Conservation (phyloP, 2,329 filamentous ascomycete genomes). For the Penicillium brasilianum region DNA sequence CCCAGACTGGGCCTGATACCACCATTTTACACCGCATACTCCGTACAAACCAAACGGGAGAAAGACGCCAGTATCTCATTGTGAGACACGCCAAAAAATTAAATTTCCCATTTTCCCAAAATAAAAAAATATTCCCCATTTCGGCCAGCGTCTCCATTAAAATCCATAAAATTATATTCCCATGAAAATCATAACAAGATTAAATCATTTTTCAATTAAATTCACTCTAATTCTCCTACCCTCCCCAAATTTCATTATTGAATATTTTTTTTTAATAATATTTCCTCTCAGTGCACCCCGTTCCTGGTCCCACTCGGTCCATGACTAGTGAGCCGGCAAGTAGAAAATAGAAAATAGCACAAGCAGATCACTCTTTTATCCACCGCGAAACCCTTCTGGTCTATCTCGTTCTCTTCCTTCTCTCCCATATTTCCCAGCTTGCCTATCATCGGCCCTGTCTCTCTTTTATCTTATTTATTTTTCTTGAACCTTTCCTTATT, state of each 20-base stretch:
- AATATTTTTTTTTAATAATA: conserved; percentile 5
- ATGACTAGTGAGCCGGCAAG: conserved; percentile 36
- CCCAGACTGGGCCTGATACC: conserved; percentile 21
- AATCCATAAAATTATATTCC: conserved; percentile 1
- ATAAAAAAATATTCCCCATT: conserved; percentile 1
- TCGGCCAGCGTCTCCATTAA: background rate
- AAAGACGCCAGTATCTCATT: background rate
- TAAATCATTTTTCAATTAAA: too few relatives aligned
- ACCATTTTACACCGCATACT: conserved; percentile 16
- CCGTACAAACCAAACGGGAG: too few relatives aligned
- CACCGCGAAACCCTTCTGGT: conserved; percentile 35
- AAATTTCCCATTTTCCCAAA: background rate
- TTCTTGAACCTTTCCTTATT: conserved; percentile 27
- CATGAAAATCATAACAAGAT: conserved; percentile 3
- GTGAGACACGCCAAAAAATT: conserved; percentile 17
- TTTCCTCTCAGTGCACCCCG: conserved; percentile 29
- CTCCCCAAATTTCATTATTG: too few relatives aligned
- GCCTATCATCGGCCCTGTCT: conserved; percentile 38
- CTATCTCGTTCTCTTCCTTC: conserved; percentile 28
- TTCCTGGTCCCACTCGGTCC: conserved; percentile 32
- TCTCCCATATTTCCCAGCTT: conserved; percentile 19
- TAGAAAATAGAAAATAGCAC: conserved; percentile 40
- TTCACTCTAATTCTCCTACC: too few relatives aligned
- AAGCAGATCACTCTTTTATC: conserved; percentile 46
- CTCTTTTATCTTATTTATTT: conserved; percentile 41